phyloP scores from a whole-genome alignment of 2,329 filamentous ascomycete species.

The Aspergillus eucalypticola region DNA sequence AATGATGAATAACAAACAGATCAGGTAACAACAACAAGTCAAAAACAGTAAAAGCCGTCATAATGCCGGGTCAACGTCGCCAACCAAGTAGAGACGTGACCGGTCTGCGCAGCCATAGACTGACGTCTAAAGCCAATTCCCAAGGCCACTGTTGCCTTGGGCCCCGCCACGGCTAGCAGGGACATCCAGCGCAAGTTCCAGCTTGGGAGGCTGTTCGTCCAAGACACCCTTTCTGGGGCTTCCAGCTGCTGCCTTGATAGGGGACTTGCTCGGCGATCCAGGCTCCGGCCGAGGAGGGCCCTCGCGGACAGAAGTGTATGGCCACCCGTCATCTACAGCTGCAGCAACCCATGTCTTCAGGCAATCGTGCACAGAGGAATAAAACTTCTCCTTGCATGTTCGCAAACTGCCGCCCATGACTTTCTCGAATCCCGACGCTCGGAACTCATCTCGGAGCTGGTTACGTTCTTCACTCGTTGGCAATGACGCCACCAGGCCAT shows the following conservation, averaged over 20 bases:
- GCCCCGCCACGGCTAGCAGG: constrained; percentile 23
- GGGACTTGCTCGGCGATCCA: constrained; percentile 47
- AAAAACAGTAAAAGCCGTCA: constrained; percentile 5
- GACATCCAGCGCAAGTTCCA: constrained; percentile 53
- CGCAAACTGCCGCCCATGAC: constrained; percentile 81
- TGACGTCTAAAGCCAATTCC: constrained; percentile 40
- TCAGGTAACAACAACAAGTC: constrained; percentile 14
- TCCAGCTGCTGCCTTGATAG: constrained; percentile 44
- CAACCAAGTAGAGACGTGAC: not conserved
- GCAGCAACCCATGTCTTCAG: constrained; percentile 88
- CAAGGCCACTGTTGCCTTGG: constrained; percentile 31
- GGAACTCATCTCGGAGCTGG: constrained; percentile 71
- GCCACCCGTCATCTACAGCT: constrained; percentile 84
- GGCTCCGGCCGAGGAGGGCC: constrained; percentile 44
- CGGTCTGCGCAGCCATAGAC: not conserved
- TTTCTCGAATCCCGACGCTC: constrained; percentile 86
- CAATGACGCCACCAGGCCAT: constrained; percentile 82
- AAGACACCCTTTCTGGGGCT: constrained; percentile 48
- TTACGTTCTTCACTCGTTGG: constrained; percentile 72
- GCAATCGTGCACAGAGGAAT: constrained; percentile 85
- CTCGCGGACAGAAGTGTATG: constrained; percentile 71
- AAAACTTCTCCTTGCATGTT: constrained; percentile 97
- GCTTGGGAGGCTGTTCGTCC: constrained; percentile 58
- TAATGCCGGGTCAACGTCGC: constrained; percentile 5
- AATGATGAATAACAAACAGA: constrained; percentile 10